Base-by-base conservation (phyloP, 495 filamentous ascomycete species). In the Hypomontagnella submonticulosa region DNA sequence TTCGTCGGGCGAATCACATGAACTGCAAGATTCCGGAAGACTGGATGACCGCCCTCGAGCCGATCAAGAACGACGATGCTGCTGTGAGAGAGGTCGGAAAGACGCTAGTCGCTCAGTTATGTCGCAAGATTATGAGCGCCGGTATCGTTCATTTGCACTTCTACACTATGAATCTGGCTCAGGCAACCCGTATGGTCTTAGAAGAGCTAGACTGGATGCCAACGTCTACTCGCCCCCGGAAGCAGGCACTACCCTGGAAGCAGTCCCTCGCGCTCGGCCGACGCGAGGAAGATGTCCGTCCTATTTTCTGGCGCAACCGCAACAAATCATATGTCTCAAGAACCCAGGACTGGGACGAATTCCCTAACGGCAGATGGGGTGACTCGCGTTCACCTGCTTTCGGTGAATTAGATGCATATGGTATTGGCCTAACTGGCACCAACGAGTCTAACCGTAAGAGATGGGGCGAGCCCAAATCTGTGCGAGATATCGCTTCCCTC, bases 301-400 rank as follows among this genome's bases (percentile, higher is more conserved):
- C 96, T 4, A 96, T 99, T 70, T 99, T 98, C 85, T 99, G 96
- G 96, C 89, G 93, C 60, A 97, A 98, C 79, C 89, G 96, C 19
- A 94, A 97, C 72, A 90, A 92, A 54, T 96, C 93, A 1, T 99
- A 99, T 70, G 88, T 99, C 27, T 88, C 89, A 34, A 91, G 96
- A 50, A 99, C 96, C 4, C 92, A 97, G 73, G 93, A 97, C 66
- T 99, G 96, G 96, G 96, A 99, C 67, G 96, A 99, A 73, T 99
- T 97, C 70, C 96, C 96, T 42, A 99, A 99, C 80, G 96, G 96
- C 34, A 90, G 96, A 75, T 99, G 96, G 96, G 96, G 96, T 75
- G 96, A 99, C 77, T 92, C 93, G 33, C 86, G 96, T 52, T 98
- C 96, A 27, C 96, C 96, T 59, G 96, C 96, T 16, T 99, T 97